Base-by-base conservation (phyloP, 345 rosid genomes). In the Aquilaria yunnanensis region DNA sequence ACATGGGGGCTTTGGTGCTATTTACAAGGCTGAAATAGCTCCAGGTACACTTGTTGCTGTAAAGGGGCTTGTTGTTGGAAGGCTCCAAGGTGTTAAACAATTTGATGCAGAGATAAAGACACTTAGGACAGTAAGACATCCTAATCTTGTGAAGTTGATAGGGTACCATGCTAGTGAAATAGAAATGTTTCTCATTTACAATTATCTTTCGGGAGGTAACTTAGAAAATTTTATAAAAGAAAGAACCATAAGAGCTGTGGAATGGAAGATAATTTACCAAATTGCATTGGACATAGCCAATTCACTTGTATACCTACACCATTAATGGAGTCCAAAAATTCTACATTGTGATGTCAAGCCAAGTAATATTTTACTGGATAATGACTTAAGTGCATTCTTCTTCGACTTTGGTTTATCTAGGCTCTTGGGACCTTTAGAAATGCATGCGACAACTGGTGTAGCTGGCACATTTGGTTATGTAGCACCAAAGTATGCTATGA, bases 151-250 rank as follows among this genome's bases (percentile, higher is more conserved):
- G 47, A 72, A 80, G 51, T 32, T 85, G 9, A 63, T 82, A 0
- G 90, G 90, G 33, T 82, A 80, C 62, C 85, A 85, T 53, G 87
- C 83, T 4, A 85, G 88, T 32, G 85, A 85, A 34, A 74, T 74
- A 0, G 85, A 82, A 61, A 85, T 85, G 88, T 85, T 85, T 61
- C 82, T 85, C 9, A 70, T 85, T 55, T 83, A 85, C 70, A 85
- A 85, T 63, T 85, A 80, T 66, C 68, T 85, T 54, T 75, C 91
- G 0, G 88, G 88, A 3, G 91, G 91, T n/a, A 83, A 85, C 66
- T 65, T 85, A 13, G 80, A 85, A 57, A 74, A 77, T 50, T 85
- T 85, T 59, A 82, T 85, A 14, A 75, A 78, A 73, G 86, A 80
- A 56, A 73, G 88, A 55, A 77, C 91, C 2, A 61, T 72, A 2